Conservation (phyloP, 768 basidiomycete species). For the Pisolithus marmoratus region DNA sequence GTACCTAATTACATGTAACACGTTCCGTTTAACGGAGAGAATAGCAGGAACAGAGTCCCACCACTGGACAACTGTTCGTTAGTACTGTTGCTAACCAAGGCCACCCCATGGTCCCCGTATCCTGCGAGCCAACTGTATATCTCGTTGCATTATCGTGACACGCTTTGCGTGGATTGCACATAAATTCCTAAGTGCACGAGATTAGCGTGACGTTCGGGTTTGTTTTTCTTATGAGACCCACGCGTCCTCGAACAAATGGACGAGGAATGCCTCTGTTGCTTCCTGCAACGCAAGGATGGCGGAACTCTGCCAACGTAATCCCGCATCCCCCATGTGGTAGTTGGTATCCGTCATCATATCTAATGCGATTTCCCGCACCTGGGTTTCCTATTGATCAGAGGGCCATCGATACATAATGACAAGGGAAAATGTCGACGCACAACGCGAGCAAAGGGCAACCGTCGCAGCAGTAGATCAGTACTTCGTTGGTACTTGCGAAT, state of each 20-base stretch:
- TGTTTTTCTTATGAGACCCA: slow-evolving; percentile 41
- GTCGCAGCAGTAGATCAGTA: slow-evolving; percentile 82
- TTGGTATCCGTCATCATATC: slow-evolving; percentile 82
- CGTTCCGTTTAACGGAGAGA: neutral
- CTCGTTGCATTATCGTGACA: slow-evolving; percentile 95
- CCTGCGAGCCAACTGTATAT: slow-evolving; percentile 93
- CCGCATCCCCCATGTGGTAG: slow-evolving; percentile 48
- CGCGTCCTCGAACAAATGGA: slow-evolving; percentile 98
- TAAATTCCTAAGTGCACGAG: slow-evolving; percentile 58
- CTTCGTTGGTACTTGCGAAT: slow-evolving; percentile 93
- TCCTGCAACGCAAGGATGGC: slow-evolving; percentile 94
- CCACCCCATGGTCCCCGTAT: slow-evolving; percentile 90
- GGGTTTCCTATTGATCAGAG: slow-evolving; percentile 5
- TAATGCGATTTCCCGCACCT: slow-evolving; percentile 94
- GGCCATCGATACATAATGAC: neutral
- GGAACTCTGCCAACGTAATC: slow-evolving; percentile 91
- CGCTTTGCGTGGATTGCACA: slow-evolving; percentile 98
- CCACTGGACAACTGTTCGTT: neutral
- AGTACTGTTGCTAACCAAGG: slow-evolving; percentile 38
- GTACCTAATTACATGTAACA: slow-evolving; percentile 10
- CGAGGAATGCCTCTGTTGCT: slow-evolving; percentile 90
- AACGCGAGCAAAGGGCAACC: slow-evolving; percentile 87
- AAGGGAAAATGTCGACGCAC: slow-evolving; percentile 43
- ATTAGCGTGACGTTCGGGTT: neutral
- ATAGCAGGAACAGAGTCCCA: neutral